Evolutionary conservation across 805 yeast species (phyloP).

Genomic region (Schwanniomyces vanrijiae): DNA sequence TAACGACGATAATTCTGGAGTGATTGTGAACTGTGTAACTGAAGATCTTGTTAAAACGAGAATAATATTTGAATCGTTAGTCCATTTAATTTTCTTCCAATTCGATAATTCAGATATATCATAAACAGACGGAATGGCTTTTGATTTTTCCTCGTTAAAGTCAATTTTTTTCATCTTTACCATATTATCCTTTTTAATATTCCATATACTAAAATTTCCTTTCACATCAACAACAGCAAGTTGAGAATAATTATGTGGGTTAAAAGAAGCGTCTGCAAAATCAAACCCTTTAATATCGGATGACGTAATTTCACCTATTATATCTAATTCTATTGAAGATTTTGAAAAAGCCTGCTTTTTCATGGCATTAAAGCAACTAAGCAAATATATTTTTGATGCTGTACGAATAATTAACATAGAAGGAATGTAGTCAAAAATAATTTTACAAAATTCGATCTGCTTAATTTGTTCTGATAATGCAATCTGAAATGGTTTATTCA

Average conservation of each 20-base stretch:
- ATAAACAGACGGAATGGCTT: constrained; percentile 15
- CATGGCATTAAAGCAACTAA: constrained; percentile 21
- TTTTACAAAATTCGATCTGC: constrained; percentile 35
- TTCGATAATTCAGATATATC: constrained; percentile 55
- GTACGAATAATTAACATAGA: constrained; percentile 40
- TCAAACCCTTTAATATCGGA: constrained; percentile 26
- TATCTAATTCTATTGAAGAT: constrained; percentile 6
- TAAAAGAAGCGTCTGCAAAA: constrained; percentile 47
- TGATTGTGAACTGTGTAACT: constrained; percentile 29
- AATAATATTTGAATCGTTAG: constrained; percentile 20
- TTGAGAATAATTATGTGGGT: constrained; percentile 38
- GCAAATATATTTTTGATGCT: constrained; percentile 26
- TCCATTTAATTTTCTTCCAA: constrained; percentile 55
- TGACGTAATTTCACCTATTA: constrained; percentile 19
- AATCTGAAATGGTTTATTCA: constrained; percentile 15
- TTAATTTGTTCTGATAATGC: constrained; percentile 37
- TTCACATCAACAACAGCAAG: constrained; percentile 49
- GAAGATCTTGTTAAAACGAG: constrained; percentile 46
- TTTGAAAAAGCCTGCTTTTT: not conserved
- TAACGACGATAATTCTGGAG: constrained; percentile 15
- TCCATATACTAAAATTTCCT: constrained; percentile 53
- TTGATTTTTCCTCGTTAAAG: not conserved
- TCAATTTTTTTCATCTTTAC: constrained; percentile 1
- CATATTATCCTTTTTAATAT: constrained; percentile 9
- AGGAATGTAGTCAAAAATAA: constrained; percentile 18